Conservation (phyloP, 2,329 filamentous ascomycete species). For the Penicillium sp. region DNA sequence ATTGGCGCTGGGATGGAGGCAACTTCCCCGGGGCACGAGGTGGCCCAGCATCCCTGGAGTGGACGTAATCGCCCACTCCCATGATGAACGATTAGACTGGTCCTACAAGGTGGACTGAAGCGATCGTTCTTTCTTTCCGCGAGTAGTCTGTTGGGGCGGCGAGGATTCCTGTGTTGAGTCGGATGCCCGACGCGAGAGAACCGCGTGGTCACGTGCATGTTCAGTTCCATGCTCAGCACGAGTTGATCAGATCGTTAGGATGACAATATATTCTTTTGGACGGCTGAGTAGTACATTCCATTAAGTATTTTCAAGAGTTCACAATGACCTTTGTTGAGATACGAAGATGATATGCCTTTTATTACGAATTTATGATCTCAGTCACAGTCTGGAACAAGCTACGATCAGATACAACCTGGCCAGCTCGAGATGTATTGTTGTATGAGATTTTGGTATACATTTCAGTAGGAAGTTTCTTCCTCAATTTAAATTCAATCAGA, state of each 20-base stretch:
- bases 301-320: background rate
- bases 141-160: slow-evolving; percentile 10
- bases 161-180: slow-evolving; percentile 9
- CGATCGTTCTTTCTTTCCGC: slow-evolving; percentile 10
- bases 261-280: background rate
- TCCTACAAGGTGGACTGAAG: background rate
- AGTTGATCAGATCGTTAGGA: background rate
- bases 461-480: no score
- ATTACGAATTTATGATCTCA: background rate
- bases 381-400: background rate
- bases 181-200: slow-evolving; percentile 29
- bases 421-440: background rate
- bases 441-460: background rate
- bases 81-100: slow-evolving; percentile 30
- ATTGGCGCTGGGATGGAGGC: slow-evolving; percentile 34
- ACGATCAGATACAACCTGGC: background rate
- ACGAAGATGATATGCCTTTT: background rate
- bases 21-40: slow-evolving; percentile 32
- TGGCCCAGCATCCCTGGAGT: slow-evolving; percentile 42
- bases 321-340: background rate
- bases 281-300: background rate
- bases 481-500: background rate
- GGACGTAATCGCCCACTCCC: slow-evolving; percentile 49
- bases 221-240: background rate
- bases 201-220: slow-evolving; percentile 38